These are phyloP conservation scores for Leersia perrieri DNA, from an alignment of 176 grass and related monocot species.

Conservation along the genomic window DNA sequence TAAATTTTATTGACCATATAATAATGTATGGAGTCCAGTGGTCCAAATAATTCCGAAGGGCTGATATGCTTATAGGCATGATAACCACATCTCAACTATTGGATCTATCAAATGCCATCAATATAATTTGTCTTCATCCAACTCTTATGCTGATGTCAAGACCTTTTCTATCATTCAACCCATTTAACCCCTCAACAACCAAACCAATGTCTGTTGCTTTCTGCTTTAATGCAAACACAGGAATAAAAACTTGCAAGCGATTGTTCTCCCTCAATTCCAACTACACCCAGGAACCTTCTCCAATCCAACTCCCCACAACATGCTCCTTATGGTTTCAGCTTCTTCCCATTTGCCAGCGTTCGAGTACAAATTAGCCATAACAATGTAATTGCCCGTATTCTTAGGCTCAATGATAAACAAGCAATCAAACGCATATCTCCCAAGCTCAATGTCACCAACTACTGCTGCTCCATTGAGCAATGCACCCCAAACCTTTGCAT, in stretches of 20 bases:
- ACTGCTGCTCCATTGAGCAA: slow-evolving; percentile 60
- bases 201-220: slow-evolving; percentile 1
- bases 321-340: slow-evolving; percentile 54
- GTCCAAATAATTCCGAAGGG: slow-evolving; percentile 27
- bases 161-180: slow-evolving; percentile 39
- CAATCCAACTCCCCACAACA: slow-evolving; percentile 53
- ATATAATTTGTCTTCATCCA: slow-evolving; percentile 36
- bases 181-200: slow-evolving; percentile 32
- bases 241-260: slow-evolving; percentile 32
- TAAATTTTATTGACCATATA: slow-evolving; percentile 27
- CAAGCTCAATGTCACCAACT: slow-evolving; percentile 49
- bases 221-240: slow-evolving; percentile 18
- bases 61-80: slow-evolving; percentile 23
- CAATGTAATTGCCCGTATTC: slow-evolving; percentile 63
- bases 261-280: slow-evolving; percentile 53
- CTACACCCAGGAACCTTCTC: slow-evolving; percentile 61
- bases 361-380: slow-evolving; percentile 75
- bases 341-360: slow-evolving; percentile 71
- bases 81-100: slow-evolving; percentile 42
- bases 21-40: neutral
- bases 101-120: slow-evolving; percentile 25
- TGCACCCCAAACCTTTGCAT: slow-evolving; percentile 60
- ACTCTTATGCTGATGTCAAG: slow-evolving; percentile 14
- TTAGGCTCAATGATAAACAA: slow-evolving; percentile 59
- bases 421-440: slow-evolving; percentile 43